Percentiles rank a stretch among this genome's conserved stretches.
phyloP scores from a whole-genome alignment of 2,329 filamentous ascomycete species.

The Stagonosporopsis cucurbitacearum region DNA sequence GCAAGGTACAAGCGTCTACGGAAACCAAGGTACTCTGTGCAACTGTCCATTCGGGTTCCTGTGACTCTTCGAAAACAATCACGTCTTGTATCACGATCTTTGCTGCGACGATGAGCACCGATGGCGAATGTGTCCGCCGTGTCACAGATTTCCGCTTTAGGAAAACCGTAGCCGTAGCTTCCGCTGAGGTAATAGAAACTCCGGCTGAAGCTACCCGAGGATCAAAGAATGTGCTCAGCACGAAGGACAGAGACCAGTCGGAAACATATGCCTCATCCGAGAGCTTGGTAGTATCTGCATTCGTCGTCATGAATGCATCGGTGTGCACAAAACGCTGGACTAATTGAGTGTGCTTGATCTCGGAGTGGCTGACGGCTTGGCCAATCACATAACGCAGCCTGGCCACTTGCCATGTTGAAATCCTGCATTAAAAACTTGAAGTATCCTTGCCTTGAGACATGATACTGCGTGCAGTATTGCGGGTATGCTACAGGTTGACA shows the following conservation, averaged over 20 bases:
- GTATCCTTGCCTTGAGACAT: conserved; percentile 22
- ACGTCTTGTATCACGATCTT: conserved; percentile 26
- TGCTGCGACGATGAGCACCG: conserved; percentile 27
- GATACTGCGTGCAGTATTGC: conserved; percentile 27
- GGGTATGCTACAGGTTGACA: conserved; percentile 23
- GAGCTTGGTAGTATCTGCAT: conserved; percentile 8
- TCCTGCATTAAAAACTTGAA: conserved; percentile 20
- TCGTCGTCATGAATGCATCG: conserved; percentile 24
- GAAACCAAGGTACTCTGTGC: conserved; percentile 10
- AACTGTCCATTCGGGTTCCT: conserved; percentile 30
- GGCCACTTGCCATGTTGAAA: conserved; percentile 28
- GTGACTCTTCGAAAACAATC: conserved; percentile 25
- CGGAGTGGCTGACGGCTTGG: conserved; percentile 3
- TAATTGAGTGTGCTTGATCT: conserved; percentile 3
- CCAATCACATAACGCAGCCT: conserved; percentile 16
- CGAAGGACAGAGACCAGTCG: conserved; percentile 29
- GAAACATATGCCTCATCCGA: conserved; percentile 17
- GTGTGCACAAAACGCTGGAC: conserved; percentile 11
- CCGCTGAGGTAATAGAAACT: conserved; percentile 33
- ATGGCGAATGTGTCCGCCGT: conserved; percentile 24
- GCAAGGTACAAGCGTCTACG: conserved; percentile 7
- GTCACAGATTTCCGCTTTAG: conserved; percentile 22
- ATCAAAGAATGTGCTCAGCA: conserved; percentile 25
- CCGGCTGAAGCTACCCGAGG: conserved; percentile 16
- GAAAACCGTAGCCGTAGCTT: conserved; percentile 23